phyloP scores from a whole-genome alignment of 768 basidiomycete species.

The Collybiopsis luxurians region DNA sequence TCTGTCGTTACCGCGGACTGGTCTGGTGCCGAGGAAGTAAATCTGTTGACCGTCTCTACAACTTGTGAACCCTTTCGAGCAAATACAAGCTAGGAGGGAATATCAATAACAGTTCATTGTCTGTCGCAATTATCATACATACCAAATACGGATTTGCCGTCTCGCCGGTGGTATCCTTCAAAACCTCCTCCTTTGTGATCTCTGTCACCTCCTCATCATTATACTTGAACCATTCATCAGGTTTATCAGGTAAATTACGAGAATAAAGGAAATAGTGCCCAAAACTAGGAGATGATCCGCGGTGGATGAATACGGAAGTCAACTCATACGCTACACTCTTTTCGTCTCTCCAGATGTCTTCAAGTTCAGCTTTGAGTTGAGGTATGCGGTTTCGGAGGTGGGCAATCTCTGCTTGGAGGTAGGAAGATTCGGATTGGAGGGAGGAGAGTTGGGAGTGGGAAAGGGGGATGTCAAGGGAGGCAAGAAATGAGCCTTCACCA shows the following conservation, averaged over 20 bases:
- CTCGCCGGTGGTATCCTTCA: slow-evolving; percentile 86
- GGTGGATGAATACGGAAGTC: slow-evolving; percentile 93
- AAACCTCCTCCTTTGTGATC: slow-evolving; percentile 77
- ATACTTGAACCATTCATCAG: slow-evolving; percentile 93
- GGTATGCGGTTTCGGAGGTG: slow-evolving; percentile 46
- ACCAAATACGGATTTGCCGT: slow-evolving; percentile 91
- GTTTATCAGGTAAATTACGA: slow-evolving; percentile 73
- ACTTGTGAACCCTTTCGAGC: slow-evolving; percentile 76
- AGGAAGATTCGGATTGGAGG: slow-evolving; percentile 51
- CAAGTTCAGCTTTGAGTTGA: slow-evolving; percentile 64
- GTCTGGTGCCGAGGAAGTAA: slow-evolving; percentile 28
- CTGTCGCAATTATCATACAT: slow-evolving; percentile 18
- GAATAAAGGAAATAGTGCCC: slow-evolving; percentile 98
- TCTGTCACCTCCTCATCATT: slow-evolving; percentile 87
- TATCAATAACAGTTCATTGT: background rate
- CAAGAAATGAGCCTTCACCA: slow-evolving; percentile 40
- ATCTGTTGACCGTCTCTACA: slow-evolving; percentile 79
- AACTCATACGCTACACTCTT: slow-evolving; percentile 77
- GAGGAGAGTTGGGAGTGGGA: slow-evolving; percentile 16
- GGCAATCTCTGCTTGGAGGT: slow-evolving; percentile 56
- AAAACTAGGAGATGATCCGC: slow-evolving; percentile 82
- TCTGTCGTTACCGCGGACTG: too few species aligned
- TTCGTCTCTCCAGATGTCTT: slow-evolving; percentile 71
- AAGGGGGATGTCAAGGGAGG: slow-evolving; percentile 55
- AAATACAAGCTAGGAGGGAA: slow-evolving; percentile 65